Conservation (phyloP, 768 basidiomycete species). For the Boletus speciosus region DNA sequence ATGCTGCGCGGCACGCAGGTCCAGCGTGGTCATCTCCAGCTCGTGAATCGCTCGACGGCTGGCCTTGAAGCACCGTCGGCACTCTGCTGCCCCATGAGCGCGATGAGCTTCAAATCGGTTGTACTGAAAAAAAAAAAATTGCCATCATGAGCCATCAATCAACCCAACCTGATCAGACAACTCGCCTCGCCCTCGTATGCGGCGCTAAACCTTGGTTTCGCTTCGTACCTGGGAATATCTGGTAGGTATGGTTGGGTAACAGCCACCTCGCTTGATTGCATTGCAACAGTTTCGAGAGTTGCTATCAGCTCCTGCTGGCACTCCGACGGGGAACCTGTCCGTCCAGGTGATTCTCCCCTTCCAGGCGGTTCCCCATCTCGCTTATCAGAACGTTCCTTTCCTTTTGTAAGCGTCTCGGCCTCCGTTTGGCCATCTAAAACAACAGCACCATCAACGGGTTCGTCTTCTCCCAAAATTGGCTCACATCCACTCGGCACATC, state of each 20-base stretch:
- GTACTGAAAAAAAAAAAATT: constrained; percentile 16
- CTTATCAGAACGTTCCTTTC: constrained; percentile 12
- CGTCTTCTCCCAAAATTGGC: constrained; percentile 1
- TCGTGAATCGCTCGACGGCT: constrained; percentile 56
- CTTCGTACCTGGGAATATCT: constrained; percentile 29
- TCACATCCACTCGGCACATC: constrained; percentile 1
- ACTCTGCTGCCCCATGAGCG: constrained; percentile 37
- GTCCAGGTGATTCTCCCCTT: constrained; percentile 24
- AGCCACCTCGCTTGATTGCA: constrained; percentile 13
- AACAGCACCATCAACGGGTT: neutral
- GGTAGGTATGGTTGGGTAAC: constrained; percentile 33
- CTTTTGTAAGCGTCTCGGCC: constrained; percentile 8
- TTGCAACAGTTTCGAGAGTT: constrained; percentile 11
- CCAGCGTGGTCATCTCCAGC: constrained; percentile 55
- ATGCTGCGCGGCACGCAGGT: constrained; percentile 55
- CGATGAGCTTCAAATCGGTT: constrained; percentile 38
- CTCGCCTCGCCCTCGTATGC: constrained; percentile 27
- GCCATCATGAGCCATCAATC: constrained; percentile 3
- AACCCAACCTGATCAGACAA: neutral
- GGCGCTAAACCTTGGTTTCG: constrained; percentile 27
- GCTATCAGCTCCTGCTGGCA: constrained; percentile 1
- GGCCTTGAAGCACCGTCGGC: constrained; percentile 37
- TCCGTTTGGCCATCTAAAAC: constrained; percentile 3
- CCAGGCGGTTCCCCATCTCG: constrained; percentile 18
- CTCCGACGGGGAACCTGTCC: constrained; percentile 16